Evolutionary conservation across 1,284 basidiomycete species (phyloP).

Genomic region (Sporisorium scitamineum): DNA sequence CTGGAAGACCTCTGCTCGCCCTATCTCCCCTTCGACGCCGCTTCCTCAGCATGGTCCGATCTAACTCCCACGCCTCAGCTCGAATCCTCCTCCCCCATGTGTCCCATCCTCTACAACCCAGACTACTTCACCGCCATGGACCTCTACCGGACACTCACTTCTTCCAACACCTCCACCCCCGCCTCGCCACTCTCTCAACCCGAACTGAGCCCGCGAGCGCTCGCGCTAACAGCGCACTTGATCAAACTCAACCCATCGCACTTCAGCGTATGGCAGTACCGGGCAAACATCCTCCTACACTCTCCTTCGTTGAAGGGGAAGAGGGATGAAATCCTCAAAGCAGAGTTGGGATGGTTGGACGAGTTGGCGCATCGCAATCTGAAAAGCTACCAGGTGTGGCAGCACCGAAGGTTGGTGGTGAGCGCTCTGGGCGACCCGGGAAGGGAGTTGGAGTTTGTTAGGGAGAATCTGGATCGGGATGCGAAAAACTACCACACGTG

Average conservation of each 20-base stretch:
- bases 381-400: conserved; percentile 69
- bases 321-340: conserved; percentile 16
- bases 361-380: conserved; percentile 58
- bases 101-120: conserved; percentile 64
- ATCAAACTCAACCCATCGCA: conserved; percentile 59
- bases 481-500: conserved; percentile 68
- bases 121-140: conserved; percentile 64
- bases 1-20: conserved; percentile 30
- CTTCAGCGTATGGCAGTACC: conserved; percentile 65
- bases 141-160: conserved; percentile 57
- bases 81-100: conserved; percentile 60
- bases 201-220: conserved; percentile 53
- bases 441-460: conserved; percentile 55
- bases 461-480: conserved; percentile 48
- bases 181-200: background rate
- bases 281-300: conserved; percentile 55
- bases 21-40: conserved; percentile 52
- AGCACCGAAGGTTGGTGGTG: conserved; percentile 60
- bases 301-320: conserved; percentile 6
- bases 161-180: conserved; percentile 11
- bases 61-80: conserved; percentile 53
- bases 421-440: conserved; percentile 50
- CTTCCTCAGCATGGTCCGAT: conserved; percentile 55
- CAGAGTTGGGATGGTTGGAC: conserved; percentile 59
- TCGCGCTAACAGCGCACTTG: conserved; percentile 60